Conservation (phyloP, 306 rosid species). For the Cicer bijugum region DNA sequence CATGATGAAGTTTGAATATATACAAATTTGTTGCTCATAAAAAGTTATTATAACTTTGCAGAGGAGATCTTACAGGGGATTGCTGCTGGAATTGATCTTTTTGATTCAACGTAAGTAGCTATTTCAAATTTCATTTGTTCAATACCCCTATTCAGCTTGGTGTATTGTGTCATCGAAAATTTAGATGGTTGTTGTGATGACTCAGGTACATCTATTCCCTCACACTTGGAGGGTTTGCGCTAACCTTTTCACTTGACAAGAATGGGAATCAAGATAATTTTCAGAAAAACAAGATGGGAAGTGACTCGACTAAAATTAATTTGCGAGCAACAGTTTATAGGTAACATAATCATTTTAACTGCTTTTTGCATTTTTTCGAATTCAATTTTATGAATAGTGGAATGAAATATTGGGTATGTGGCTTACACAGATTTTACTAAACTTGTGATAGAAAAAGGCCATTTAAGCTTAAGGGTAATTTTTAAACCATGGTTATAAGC, state of each 20-base stretch:
- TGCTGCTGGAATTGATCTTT: slow-evolving; percentile 85
- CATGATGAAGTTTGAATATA: slow-evolving; percentile 29
- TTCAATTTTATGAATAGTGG: slow-evolving; percentile 13
- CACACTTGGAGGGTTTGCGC: slow-evolving; percentile 84
- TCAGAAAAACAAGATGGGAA: slow-evolving; percentile 51
- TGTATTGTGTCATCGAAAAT: slow-evolving; percentile 30
- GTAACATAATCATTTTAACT: slow-evolving; percentile 47
- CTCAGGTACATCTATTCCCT: slow-evolving; percentile 74
- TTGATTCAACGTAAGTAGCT: slow-evolving; percentile 79
- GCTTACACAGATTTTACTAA: slow-evolving; percentile 10
- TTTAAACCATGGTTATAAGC: not conserved
- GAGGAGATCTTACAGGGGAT: slow-evolving; percentile 97
- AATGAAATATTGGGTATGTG: slow-evolving; percentile 24
- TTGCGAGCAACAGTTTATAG: slow-evolving; percentile 78
- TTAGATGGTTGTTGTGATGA: slow-evolving; percentile 29
- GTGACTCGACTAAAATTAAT: slow-evolving; percentile 76
- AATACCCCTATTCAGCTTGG: slow-evolving; percentile 6
- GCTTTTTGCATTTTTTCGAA: slow-evolving; percentile 23
- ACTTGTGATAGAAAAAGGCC: not conserved
- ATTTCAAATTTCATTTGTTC: slow-evolving; percentile 32
- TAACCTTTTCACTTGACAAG: slow-evolving; percentile 68
- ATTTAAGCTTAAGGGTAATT: not conserved
- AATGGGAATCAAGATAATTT: slow-evolving; percentile 47
- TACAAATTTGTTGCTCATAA: slow-evolving; percentile 35
- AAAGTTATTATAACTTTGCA: slow-evolving; percentile 52